phyloP scores from a whole-genome alignment of 164 flowering plant species.

The Magnolia changhungtana region DNA sequence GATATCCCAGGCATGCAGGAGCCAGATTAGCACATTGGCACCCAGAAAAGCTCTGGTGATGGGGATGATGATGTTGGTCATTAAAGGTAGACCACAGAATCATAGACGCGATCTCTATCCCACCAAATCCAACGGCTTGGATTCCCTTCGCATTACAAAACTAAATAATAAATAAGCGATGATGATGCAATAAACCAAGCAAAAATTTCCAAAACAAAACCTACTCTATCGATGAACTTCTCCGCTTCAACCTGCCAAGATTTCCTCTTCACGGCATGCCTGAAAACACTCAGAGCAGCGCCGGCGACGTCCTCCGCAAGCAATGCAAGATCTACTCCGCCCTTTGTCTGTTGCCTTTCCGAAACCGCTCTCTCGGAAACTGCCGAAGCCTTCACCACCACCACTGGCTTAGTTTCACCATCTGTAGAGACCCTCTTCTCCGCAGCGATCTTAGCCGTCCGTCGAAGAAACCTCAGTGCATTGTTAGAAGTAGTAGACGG shows the following conservation, averaged over 20 bases:
- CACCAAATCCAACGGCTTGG: background rate
- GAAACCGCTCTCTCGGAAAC: slow-evolving; percentile 18
- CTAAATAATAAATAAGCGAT: background rate
- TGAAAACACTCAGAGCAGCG: slow-evolving; percentile 14
- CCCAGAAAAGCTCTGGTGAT: no score
- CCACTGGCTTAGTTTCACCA: slow-evolving; percentile 16
- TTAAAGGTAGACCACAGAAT: no score
- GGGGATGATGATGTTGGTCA: no score
- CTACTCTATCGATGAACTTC: slow-evolving; percentile 57
- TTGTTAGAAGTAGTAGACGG: slow-evolving; percentile 10
- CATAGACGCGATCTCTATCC: background rate
- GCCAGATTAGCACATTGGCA: no score
- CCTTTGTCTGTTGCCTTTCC: slow-evolving; percentile 8
- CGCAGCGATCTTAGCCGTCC: background rate
- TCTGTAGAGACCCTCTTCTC: background rate
- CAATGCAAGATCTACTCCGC: slow-evolving; percentile 19
- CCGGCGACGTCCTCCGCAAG: slow-evolving; percentile 7
- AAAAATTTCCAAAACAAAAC: background rate
- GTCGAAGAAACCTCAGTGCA: background rate
- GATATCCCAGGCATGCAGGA: no score
- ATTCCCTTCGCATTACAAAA: background rate
- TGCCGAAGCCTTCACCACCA: slow-evolving; percentile 15
- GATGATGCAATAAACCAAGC: background rate
- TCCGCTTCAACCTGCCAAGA: slow-evolving; percentile 35
- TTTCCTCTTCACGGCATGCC: slow-evolving; percentile 19